Conservation (phyloP, 768 basidiomycete genomes). For the Suillus subluteus region DNA sequence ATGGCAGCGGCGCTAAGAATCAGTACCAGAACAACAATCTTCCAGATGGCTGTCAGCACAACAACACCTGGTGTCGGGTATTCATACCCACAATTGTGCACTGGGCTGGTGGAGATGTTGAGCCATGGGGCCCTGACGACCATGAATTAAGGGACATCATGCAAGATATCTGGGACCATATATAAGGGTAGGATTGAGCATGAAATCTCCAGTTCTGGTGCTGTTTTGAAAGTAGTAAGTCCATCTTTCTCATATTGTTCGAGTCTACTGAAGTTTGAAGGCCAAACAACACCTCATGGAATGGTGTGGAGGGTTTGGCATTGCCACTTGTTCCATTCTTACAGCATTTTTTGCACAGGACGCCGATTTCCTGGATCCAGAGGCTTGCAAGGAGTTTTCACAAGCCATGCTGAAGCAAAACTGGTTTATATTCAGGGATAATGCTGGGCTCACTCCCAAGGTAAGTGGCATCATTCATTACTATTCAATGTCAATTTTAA, state of each 20-base stretch:
- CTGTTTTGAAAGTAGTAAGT: constrained; percentile 3
- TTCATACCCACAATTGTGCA: neutral
- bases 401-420: too few relatives aligned
- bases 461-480: too few relatives aligned
- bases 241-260: neutral
- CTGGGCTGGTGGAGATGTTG: neutral
- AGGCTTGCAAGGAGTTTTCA: too few relatives aligned
- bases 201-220: neutral
- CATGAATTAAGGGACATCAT: neutral
- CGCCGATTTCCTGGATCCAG: too few relatives aligned
- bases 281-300: too few relatives aligned
- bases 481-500: too few relatives aligned
- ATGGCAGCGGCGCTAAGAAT: neutral
- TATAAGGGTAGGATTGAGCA: neutral
- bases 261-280: too few relatives aligned
- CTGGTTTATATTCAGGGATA: too few relatives aligned
- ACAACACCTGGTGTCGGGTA: neutral
- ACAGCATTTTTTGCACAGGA: too few relatives aligned
- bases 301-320: too few relatives aligned
- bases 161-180: constrained; percentile 5
- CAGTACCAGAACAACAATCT: neutral
- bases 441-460: too few relatives aligned
- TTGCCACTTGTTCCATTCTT: too few relatives aligned
- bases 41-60: neutral
- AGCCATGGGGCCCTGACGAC: neutral